Evolutionary conservation across 2,329 filamentous ascomycete genomes (phyloP).

Genomic region (Zopfia rhizophila): DNA sequence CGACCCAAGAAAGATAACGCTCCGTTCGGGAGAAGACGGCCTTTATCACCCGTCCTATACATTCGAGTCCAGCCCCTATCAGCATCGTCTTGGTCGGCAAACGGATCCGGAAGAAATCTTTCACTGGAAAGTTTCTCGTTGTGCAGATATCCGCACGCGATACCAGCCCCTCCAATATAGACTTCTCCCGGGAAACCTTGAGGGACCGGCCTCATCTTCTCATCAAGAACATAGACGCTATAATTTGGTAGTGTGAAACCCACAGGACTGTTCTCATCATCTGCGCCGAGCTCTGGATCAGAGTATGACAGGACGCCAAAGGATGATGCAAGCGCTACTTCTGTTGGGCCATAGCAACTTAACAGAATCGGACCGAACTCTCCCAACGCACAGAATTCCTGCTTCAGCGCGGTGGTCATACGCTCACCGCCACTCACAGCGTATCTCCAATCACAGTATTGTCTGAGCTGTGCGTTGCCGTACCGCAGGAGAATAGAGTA

Average conservation of each 20-base stretch:
- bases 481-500: slow-evolving; percentile 36
- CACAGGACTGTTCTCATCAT: not conserved
- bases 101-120: slow-evolving; percentile 23
- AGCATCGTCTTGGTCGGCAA: slow-evolving; percentile 2
- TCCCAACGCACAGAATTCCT: slow-evolving; percentile 3
- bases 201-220: slow-evolving; percentile 12
- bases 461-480: slow-evolving; percentile 22
- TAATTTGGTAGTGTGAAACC: slow-evolving; percentile 11
- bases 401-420: slow-evolving; percentile 1
- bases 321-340: too few species aligned
- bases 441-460: slow-evolving; percentile 33
- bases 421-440: slow-evolving; percentile 35
- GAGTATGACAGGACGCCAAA: too few species aligned
- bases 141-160: slow-evolving; percentile 51
- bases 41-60: slow-evolving; percentile 55
- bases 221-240: slow-evolving; percentile 19
- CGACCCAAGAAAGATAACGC: slow-evolving; percentile 38
- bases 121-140: slow-evolving; percentile 30
- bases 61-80: slow-evolving; percentile 36
- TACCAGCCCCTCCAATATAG: slow-evolving; percentile 51
- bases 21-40: slow-evolving; percentile 48
- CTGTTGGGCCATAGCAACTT: slow-evolving; percentile 18
- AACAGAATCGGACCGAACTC: not conserved
- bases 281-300: not conserved
- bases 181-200: slow-evolving; percentile 51